phyloP scores from a whole-genome alignment of 305 asterid species.

The Rubia balearica region DNA sequence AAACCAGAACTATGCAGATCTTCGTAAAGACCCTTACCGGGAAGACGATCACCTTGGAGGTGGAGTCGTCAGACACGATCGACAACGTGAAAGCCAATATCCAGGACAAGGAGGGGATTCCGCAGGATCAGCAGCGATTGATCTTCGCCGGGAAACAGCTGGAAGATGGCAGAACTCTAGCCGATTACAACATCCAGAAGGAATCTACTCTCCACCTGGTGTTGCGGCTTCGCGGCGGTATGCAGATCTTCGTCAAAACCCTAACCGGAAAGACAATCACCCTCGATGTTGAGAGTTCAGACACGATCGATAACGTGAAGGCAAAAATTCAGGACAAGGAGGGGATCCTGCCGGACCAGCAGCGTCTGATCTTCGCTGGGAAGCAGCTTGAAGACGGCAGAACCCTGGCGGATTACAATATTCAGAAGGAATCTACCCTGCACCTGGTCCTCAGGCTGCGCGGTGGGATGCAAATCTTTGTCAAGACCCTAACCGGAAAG shows the following conservation, averaged over 20 bases:
- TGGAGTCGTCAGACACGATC: not conserved
- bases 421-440: not conserved
- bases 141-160: constrained; percentile 1
- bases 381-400: not conserved
- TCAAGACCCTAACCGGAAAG: too few species aligned
- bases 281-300: not conserved
- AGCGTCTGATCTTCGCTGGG: constrained; percentile 4
- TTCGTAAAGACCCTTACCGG: too few species aligned
- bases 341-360: not conserved
- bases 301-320: not conserved
- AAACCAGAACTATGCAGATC: too few species aligned
- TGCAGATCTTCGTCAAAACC: constrained; percentile 2
- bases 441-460: too few species aligned
- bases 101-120: not conserved
- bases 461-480: too few species aligned
- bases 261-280: not conserved
- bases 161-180: not conserved
- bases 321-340: not conserved
- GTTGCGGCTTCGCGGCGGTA: not conserved
- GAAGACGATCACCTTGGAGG: too few species aligned
- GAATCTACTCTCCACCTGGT: not conserved
- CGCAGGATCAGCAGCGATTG: constrained; percentile 1
- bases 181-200: not conserved
- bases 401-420: not conserved
- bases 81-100: not conserved